Conservation (phyloP, 345 rosid species). For the Litchi chinensis region DNA sequence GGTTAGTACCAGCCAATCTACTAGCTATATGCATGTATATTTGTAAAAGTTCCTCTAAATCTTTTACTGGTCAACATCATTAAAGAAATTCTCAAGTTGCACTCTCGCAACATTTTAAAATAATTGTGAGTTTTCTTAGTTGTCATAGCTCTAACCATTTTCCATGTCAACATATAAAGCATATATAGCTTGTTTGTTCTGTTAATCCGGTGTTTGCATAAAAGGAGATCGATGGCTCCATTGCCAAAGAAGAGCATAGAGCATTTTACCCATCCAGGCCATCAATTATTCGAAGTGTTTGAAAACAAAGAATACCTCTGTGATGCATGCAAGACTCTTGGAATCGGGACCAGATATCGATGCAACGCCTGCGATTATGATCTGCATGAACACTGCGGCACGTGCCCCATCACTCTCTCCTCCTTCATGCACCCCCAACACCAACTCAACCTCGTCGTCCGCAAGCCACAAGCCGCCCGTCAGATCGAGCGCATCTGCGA, state of each 20-base stretch:
- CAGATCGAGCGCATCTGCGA: conserved; percentile 30
- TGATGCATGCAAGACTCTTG: conserved; percentile 39
- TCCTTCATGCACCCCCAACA: conserved; percentile 40
- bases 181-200: neutral
- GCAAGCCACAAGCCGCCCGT: conserved; percentile 25
- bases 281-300: conserved; percentile 30
- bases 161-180: neutral
- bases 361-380: conserved; percentile 38
- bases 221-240: neutral
- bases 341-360: conserved; percentile 30
- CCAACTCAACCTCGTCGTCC: conserved; percentile 27
- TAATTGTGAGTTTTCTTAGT: no score
- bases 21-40: no score
- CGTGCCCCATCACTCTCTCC: conserved; percentile 33
- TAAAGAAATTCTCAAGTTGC: neutral
- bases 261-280: conserved; percentile 38
- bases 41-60: no score
- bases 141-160: neutral
- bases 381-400: conserved; percentile 47
- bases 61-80: neutral
- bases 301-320: conserved; percentile 31
- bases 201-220: neutral
- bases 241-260: neutral
- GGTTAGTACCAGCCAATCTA: no score
- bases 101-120: neutral